Evolutionary conservation across 2,329 filamentous ascomycete genomes (phyloP), one percentile per base, ranked within the genome.

Genomic region (Cladophialophora immunda): DNA sequence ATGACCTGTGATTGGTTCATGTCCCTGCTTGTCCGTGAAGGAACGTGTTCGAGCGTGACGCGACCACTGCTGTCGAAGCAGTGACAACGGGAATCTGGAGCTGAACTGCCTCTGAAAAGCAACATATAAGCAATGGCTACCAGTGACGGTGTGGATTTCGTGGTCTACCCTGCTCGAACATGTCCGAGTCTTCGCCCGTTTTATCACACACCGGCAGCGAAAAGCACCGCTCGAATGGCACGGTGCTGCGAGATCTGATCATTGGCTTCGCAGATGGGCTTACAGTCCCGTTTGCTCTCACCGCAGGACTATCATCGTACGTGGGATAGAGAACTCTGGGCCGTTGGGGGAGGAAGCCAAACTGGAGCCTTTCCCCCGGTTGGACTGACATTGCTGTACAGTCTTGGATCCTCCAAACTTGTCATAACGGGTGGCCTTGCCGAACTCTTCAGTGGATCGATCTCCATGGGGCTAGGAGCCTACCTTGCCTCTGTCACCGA

Each of bases 221-320:
- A 54, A 57, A 47, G 13, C 56, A 65, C 41, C 38, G 27, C 5
- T 15, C 8, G 7, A 32, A 65, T 41, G 27, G 56, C 25, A 25
- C 36, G 7, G 19, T 38, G 19, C 56, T 65, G 19, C 63, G 38
- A 34, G 89, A 92, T 76, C 83, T 89, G 70, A 92, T 91, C 68
- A 89, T 93, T 71, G 91, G 91, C 61, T 88, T 93, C 73, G 89
- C 90, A 0, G 91, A 94, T 74, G 91, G 91, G 17, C 83, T 94
- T 71, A 93, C 91, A 0, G 91, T 93, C 0, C 91, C 91, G 0
- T 94, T 94, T 72, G 91, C 91, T 15, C 81, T 93, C 36, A 92
- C 90, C 0, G 91, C 91, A 0, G 91, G 91, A 15, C 82, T 94
- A 55, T 80, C 76, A 41, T 41, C 38, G 38, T 41, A 41, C 38